Evolutionary conservation across 345 rosid genomes (phyloP), one percentile per base, ranked within the genome.

Genomic region (Laguncularia racemosa): DNA sequence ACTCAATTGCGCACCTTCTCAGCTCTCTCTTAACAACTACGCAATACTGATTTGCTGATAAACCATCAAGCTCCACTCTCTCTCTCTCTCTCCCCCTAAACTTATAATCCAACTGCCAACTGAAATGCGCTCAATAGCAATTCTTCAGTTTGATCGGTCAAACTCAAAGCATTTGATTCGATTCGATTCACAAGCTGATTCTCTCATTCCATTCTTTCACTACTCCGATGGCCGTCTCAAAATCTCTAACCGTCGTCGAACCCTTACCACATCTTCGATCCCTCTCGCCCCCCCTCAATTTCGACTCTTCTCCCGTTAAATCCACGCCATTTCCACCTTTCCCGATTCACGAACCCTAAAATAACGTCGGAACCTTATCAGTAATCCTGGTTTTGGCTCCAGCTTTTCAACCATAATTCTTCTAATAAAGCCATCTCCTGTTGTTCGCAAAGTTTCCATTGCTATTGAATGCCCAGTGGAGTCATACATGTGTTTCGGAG

Each of bases 361-460:
- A 58, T 84, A 79, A n/a, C 82, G 20, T 78, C 55, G 97, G 92
- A 19, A 81, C 95, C 49, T 67, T 56, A 58, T 77, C 91, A n/a
- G 97, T 96, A 44, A 70, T 79, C 66, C 78, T 95, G 55, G 21
- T 84, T 55, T 65, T 85, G 20, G n/a, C 82, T 90, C 62, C 79
- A 90, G 17, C 51, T 63, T 53, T n/a, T n/a, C 56, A 62, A 17
- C 51, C n/a, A 60, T 16, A n/a, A 59, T 61, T 69, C 23, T 57
- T 53, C 50, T 28, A 44, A 38, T 4, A 56, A 71, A 16, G 71
- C 66, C 19, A 51, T 89, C 64, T 78, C 90, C 15, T 74, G n/a
- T 83, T 50, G 55, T 84, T 33, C 82, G 76, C 40, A 70, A 74
- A 48, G 67, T 85, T 55, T 68, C 76, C 11, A 38, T 90, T 38